phyloP scores from a whole-genome alignment of 208 protist species.

The Wallacemonas sp. region DNA sequence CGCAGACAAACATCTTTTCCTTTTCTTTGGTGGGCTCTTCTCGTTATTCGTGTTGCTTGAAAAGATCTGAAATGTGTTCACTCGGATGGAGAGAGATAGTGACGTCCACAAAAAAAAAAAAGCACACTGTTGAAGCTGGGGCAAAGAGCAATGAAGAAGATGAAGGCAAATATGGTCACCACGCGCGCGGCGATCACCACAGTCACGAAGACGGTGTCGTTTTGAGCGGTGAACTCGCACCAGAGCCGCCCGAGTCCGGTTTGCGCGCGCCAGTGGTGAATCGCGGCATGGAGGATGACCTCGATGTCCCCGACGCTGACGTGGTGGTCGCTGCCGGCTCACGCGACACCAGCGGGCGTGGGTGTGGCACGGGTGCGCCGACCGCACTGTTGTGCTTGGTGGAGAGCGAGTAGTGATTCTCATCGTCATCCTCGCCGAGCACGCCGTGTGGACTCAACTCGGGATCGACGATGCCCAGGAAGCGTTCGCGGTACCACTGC shows the following conservation, averaged over 20 bases:
- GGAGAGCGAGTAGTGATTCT: conserved; percentile 58
- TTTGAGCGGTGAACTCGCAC: too few species aligned
- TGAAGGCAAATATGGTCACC: too few species aligned
- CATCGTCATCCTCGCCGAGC: conserved; percentile 48
- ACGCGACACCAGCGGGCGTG: background rate
- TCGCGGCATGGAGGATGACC: too few species aligned
- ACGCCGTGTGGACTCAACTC: conserved; percentile 10
- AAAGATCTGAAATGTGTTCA: background rate
- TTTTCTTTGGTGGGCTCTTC: background rate
- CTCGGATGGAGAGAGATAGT: too few species aligned
- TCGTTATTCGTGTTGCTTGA: background rate
- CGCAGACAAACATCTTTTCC: too few species aligned
- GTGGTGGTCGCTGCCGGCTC: background rate
- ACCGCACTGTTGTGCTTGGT: conserved; percentile 37
- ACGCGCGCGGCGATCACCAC: too few species aligned
- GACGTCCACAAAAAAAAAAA: background rate
- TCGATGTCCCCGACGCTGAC: too few species aligned
- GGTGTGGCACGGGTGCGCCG: conserved; percentile 28
- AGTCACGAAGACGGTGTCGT: too few species aligned
- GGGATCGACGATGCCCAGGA: conserved; percentile 53
- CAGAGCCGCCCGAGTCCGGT: too few species aligned
- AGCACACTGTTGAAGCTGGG: background rate
- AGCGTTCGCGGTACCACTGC: conserved; percentile 59
- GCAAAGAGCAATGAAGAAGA: background rate
- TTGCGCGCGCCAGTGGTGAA: too few species aligned